These are phyloP conservation scores for Trichoderma arundinaceum DNA, from an alignment of 2,329 filamentous ascomycete species.

Conservation along the genomic window DNA sequence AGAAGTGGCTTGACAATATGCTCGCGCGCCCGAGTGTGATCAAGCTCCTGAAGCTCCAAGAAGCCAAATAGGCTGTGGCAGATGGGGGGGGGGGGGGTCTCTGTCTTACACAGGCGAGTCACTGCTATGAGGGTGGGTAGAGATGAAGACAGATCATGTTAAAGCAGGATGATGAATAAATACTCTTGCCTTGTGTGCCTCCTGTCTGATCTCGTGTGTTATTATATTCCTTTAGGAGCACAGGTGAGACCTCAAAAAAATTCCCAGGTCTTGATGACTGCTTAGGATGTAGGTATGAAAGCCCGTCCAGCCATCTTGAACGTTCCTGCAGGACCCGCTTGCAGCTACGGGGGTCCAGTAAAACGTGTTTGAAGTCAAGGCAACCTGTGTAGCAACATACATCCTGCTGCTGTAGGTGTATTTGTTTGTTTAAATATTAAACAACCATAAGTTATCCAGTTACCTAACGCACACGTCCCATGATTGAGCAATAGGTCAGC, in stretches of 20 bases:
- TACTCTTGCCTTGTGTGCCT: neutral
- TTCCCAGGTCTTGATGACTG: neutral
- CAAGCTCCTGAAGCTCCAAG: constrained; percentile 18
- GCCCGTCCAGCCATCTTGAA: neutral
- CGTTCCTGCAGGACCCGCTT: neutral
- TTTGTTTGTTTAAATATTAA: too few species aligned
- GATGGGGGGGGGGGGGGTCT: neutral
- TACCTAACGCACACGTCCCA: too few species aligned
- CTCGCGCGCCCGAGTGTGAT: constrained; percentile 5
- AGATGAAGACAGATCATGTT: neutral
- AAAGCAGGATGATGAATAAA: neutral
- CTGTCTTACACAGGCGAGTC: neutral
- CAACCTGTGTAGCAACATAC: neutral
- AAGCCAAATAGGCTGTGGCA: neutral
- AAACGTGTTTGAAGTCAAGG: neutral
- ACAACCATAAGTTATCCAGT: too few species aligned
- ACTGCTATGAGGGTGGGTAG: neutral
- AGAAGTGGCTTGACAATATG: constrained; percentile 23
- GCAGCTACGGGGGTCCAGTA: neutral
- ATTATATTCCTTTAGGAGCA: neutral
- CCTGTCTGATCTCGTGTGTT: neutral
- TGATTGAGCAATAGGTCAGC: too few species aligned
- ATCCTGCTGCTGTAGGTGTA: neutral
- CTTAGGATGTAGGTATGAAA: neutral
- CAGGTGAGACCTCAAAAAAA: neutral